Percentiles rank a stretch among this genome's conserved stretches.
Evolutionary conservation across 768 basidiomycete genomes (phyloP).

Genomic region (Suillus spraguei): DNA sequence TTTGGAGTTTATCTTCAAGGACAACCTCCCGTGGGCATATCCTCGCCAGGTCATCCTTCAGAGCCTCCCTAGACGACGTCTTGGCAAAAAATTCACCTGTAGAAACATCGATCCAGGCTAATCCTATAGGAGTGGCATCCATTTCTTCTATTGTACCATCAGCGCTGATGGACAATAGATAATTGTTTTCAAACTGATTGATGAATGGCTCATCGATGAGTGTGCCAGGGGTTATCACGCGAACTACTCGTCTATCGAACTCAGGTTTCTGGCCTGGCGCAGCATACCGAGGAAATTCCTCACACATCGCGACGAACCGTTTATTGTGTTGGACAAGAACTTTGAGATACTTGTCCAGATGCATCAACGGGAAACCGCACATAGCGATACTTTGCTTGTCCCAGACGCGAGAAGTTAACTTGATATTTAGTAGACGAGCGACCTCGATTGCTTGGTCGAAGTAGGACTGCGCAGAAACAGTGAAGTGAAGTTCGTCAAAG

Average conservation of each 20-base stretch:
- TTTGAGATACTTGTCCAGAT: constrained; percentile 87
- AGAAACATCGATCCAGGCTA: constrained; percentile 95
- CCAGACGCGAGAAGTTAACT: constrained; percentile 79
- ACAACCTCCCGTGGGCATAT: constrained; percentile 85
- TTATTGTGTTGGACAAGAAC: constrained; percentile 80
- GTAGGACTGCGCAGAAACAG: constrained; percentile 65
- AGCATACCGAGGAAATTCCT: constrained; percentile 72
- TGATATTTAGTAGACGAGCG: constrained; percentile 77
- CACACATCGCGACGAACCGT: constrained; percentile 90
- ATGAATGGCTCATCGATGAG: constrained; percentile 91
- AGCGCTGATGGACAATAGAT: constrained; percentile 68
- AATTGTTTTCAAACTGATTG: constrained; percentile 87
- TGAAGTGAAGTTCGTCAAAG: constrained; percentile 14
- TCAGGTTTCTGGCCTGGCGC: constrained; percentile 51
- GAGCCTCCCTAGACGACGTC: constrained; percentile 45
- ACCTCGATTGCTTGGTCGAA: constrained; percentile 89
- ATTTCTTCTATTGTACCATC: constrained; percentile 13
- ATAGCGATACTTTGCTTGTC: constrained; percentile 70
- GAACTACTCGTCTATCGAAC: constrained; percentile 80
- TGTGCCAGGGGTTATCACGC: constrained; percentile 92
- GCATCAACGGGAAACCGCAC: constrained; percentile 88
- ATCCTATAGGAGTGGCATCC: constrained; percentile 44
- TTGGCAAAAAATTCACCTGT: constrained; percentile 93
- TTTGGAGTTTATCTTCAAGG: constrained; percentile 47
- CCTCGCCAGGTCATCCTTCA: constrained; percentile 83